Conservation (phyloP, 164 flowering plant species). For the Sextonia rubra region DNA sequence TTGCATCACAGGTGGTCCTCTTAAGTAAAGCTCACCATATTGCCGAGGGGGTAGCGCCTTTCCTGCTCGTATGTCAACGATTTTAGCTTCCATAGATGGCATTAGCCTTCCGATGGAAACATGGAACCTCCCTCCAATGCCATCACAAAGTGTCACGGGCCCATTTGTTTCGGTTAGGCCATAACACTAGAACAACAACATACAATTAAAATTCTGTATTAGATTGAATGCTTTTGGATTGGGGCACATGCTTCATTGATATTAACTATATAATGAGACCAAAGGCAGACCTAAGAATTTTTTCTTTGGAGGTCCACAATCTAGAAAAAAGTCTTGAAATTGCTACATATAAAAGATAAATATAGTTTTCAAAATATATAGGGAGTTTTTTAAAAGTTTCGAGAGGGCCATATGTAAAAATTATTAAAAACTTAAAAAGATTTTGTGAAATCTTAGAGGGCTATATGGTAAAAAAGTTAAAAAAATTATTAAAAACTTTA, state of each 20-base stretch:
- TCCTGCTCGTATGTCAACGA: slow-evolving; percentile 49
- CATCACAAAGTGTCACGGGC: slow-evolving; percentile 68
- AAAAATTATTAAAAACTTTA: too few relatives aligned
- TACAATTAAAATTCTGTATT: neutral
- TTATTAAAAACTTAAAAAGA: too few relatives aligned
- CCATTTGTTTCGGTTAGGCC: slow-evolving; percentile 89
- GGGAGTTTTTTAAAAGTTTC: too few relatives aligned
- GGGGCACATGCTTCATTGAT: neutral
- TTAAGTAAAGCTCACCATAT: slow-evolving; percentile 66
- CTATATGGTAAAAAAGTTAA: too few relatives aligned
- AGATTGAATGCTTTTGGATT: neutral
- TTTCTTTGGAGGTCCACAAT: too few relatives aligned
- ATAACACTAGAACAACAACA: slow-evolving; percentile 63
- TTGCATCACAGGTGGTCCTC: slow-evolving; percentile 71
- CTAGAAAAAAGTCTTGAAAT: too few relatives aligned
- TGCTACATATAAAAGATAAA: too few relatives aligned
- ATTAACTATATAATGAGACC: too few relatives aligned
- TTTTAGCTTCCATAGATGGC: slow-evolving; percentile 71
- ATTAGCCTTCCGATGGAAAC: slow-evolving; percentile 68
- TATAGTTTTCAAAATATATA: too few relatives aligned
- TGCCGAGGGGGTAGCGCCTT: slow-evolving; percentile 53
- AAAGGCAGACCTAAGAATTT: too few relatives aligned
- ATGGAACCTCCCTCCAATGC: slow-evolving; percentile 37
- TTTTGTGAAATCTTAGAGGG: too few relatives aligned
- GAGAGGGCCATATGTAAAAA: too few relatives aligned